phyloP scores from a whole-genome alignment of 148 eudicot species.

The Rhododendron williamsianum region DNA sequence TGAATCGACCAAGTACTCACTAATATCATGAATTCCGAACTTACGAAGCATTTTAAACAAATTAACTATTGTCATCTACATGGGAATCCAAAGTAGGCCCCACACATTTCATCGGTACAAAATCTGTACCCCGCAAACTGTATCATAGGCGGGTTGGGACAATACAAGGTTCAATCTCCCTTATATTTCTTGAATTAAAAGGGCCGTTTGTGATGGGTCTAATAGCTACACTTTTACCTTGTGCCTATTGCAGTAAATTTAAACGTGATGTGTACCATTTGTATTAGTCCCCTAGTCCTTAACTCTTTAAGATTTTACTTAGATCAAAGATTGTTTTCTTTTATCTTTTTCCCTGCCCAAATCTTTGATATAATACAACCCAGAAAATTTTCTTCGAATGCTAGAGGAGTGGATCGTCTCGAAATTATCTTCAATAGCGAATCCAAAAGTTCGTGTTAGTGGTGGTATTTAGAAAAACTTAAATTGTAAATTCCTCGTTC shows the following conservation, averaged over 20 bases:
- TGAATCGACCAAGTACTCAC: too few relatives aligned
- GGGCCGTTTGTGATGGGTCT: neutral
- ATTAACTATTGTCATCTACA: too few relatives aligned
- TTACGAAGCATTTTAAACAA: too few relatives aligned
- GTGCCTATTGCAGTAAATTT: neutral
- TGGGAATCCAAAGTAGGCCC: neutral
- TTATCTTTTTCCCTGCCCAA: neutral
- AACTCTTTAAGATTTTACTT: too few relatives aligned
- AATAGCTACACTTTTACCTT: neutral
- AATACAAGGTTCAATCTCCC: neutral
- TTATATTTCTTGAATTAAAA: neutral
- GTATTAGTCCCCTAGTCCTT: too few relatives aligned
- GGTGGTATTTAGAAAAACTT: neutral
- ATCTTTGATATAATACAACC: neutral
- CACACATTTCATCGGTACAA: neutral
- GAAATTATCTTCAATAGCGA: neutral
- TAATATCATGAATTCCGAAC: too few relatives aligned
- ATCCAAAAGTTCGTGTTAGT: neutral
- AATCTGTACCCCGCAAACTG: neutral
- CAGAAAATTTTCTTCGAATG: neutral
- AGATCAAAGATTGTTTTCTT: too few relatives aligned
- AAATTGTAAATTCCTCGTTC: too few relatives aligned
- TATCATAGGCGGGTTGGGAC: too few relatives aligned
- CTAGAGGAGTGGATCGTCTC: neutral
- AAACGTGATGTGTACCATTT: too few relatives aligned